Conservation (phyloP, 2,329 filamentous ascomycete genomes). For the Penicillium sp. region DNA sequence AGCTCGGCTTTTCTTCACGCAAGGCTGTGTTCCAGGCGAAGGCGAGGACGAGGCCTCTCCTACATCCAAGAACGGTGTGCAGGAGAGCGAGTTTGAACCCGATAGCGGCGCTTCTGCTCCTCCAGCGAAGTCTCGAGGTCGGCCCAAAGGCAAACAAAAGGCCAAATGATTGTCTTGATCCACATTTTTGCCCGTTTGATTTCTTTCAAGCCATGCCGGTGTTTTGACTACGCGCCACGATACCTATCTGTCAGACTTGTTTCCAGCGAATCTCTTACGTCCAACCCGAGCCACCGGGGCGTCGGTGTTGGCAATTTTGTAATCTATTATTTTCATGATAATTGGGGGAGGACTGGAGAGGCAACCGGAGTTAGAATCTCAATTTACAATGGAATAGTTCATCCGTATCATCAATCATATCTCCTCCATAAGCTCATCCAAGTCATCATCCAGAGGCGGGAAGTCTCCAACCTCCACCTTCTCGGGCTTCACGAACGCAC, state of each 20-base stretch:
- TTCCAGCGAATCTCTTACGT: slow-evolving; percentile 16
- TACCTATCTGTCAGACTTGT: slow-evolving; percentile 16
- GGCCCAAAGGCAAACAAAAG: slow-evolving; percentile 37
- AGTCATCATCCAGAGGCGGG: slow-evolving; percentile 53
- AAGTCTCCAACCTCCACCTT: slow-evolving; percentile 63
- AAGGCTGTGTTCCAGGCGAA: slow-evolving; percentile 64
- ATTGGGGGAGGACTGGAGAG: slow-evolving; percentile 4
- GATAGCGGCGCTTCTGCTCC: slow-evolving; percentile 9
- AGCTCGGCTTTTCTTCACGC: slow-evolving; percentile 86
- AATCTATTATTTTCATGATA: slow-evolving; percentile 7
- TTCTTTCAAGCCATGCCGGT: slow-evolving; percentile 11
- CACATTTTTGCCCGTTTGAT: neutral
- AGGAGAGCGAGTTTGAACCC: slow-evolving; percentile 21
- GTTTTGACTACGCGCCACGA: slow-evolving; percentile 19
- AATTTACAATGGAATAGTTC: slow-evolving; percentile 4
- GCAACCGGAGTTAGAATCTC: slow-evolving; percentile 3
- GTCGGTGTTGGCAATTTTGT: slow-evolving; percentile 1
- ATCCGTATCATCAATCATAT: slow-evolving; percentile 36
- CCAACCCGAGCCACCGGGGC: neutral
- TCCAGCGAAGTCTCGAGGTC: slow-evolving; percentile 21
- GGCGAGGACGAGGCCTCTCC: slow-evolving; percentile 29
- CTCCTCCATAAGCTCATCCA: slow-evolving; percentile 56
- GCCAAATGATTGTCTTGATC: slow-evolving; percentile 15
- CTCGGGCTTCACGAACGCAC: slow-evolving; percentile 62
- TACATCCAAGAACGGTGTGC: slow-evolving; percentile 21